phyloP scores from a whole-genome alignment of 495 filamentous ascomycete genomes.

The Amphirosellinia nigrospora region DNA sequence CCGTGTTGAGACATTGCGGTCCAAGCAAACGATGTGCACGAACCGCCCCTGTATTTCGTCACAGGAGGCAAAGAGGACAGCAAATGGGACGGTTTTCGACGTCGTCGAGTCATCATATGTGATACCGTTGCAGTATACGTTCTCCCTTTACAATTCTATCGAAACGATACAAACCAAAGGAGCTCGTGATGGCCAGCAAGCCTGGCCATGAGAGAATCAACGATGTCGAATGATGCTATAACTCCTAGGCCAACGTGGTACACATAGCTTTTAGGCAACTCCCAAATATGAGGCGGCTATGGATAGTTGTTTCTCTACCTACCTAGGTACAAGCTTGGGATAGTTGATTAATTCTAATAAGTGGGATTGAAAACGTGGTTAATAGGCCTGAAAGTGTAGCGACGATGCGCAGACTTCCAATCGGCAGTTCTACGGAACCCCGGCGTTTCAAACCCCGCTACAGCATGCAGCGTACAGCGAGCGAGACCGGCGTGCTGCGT shows the following conservation, averaged over 20 bases:
- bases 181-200: background rate
- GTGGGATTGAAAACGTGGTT: background rate
- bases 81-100: background rate
- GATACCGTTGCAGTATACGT: background rate
- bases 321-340: too few species aligned
- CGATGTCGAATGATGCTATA: constrained; percentile 2
- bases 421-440: constrained; percentile 14
- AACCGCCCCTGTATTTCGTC: background rate
- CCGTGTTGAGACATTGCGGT: background rate
- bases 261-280: background rate
- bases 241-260: background rate
- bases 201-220: constrained; percentile 4
- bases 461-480: background rate
- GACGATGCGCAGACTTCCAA: constrained; percentile 15
- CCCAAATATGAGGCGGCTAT: background rate
- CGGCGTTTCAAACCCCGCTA: constrained; percentile 1
- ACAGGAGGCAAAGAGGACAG: background rate
- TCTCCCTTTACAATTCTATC: background rate
- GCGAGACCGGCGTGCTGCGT: constrained; percentile 3
- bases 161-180: background rate
- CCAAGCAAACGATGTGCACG: background rate
- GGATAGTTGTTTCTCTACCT: background rate
- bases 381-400: background rate
- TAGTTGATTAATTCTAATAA: background rate
- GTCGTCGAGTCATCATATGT: background rate